Evolutionary conservation across 1,139 yeast species (phyloP).

Genomic region (Komagataea norvegica): DNA sequence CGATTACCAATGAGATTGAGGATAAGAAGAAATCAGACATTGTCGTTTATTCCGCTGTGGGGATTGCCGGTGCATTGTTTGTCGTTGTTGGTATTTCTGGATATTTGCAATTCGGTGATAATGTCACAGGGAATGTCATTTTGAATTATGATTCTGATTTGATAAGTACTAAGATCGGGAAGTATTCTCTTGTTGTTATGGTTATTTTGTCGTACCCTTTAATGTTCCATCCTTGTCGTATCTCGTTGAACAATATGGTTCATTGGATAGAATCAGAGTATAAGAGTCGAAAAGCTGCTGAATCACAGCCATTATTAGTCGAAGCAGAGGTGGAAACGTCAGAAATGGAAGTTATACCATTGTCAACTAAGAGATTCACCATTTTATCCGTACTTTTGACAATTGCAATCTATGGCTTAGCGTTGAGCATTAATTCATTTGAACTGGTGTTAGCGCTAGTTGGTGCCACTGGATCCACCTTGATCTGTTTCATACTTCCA

Average conservation of each 20-base stretch:
- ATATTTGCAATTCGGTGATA: conserved; percentile 78
- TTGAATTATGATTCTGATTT: conserved; percentile 46
- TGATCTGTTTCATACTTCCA: conserved; percentile 87
- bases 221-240: conserved; percentile 89
- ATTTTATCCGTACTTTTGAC: conserved; percentile 44
- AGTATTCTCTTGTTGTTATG: conserved; percentile 72
- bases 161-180: conserved; percentile 48
- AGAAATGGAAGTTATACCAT: conserved; percentile 38
- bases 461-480: conserved; percentile 93
- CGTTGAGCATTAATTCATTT: conserved; percentile 67
- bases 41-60: conserved; percentile 53
- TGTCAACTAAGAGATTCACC: conserved; percentile 45
- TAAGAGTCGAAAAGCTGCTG: conserved; percentile 10
- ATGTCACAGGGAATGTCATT: conserved; percentile 77
- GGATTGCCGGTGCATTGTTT: conserved; percentile 55
- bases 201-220: conserved; percentile 86
- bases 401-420: conserved; percentile 51
- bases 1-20: conserved; percentile 76
- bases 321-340: conserved; percentile 7
- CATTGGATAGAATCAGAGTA: conserved; percentile 40
- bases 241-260: conserved; percentile 72
- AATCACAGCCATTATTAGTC: conserved; percentile 14
- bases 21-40: conserved; percentile 51
- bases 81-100: conserved; percentile 76
- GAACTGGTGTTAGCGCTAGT: conserved; percentile 85